Base-by-base conservation (phyloP, 352 stramenopile genomes). In the Globisporangium emineosum region DNA sequence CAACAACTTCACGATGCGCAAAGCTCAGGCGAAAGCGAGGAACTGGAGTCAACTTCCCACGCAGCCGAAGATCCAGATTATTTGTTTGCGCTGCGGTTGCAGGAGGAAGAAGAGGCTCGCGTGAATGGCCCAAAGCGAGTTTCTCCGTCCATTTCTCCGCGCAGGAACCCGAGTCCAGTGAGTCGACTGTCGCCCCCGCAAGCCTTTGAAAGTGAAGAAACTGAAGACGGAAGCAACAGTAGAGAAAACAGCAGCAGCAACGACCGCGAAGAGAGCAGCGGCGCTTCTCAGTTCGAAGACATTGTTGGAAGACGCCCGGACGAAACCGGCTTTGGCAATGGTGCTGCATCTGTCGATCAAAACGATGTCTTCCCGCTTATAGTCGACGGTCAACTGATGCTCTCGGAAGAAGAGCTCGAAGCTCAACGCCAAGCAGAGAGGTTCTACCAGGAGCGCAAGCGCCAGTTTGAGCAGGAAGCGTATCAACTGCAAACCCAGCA, bases 391-490 rank as follows among this genome's bases (percentile, higher is more conserved):
- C 69, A 89, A 59, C 69, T 93, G 40, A 35, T 88, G 51, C 50
- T 95, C 9, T 83, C 79, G 5, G 71, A 86, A 51, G 77, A 84
- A 42, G 79, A 91, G 9, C 62, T 94, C 5, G 81, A 89, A 50
- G 81, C 79, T 5, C 87, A 95, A 65, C 81, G 75, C 27, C 71
- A 90, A 32, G 81, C 83, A 2, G 83, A 86, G 57, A 63, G 57
- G 43, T 93, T 88, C 56, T 95, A 91, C 60, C 75, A 89, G n/a
- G 75, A 92, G 57, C 76, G 83, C 54, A 89, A 90, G 60, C 72
- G 69, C 40, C 72, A 84, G 32, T 50, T 82, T 5, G 79, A 86
- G 30, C 63, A 76, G 0, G 73, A 77, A 42, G 78, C 71, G 35
- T 72, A 75, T 30, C 71, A 84, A 53, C 57, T 73, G 21, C 68